Percentiles rank a stretch among this genome's conserved stretches.
phyloP scores from a whole-genome alignment of 1,284 basidiomycete species.

The Hortiboletus rubellus region DNA sequence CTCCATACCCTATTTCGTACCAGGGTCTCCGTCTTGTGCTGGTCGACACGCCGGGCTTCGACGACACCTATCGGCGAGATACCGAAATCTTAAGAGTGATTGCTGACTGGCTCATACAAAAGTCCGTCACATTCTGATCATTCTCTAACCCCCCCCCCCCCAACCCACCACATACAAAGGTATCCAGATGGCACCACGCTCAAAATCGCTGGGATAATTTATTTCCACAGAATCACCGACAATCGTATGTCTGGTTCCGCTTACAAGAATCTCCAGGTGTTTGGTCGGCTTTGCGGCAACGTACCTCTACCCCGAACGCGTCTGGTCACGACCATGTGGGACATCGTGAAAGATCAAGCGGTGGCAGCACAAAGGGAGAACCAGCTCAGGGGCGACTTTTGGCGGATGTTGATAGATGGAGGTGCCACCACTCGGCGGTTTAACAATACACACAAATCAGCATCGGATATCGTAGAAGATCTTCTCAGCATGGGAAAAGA shows the following conservation, averaged over 20 bases:
- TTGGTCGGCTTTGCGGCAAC: conserved; percentile 34
- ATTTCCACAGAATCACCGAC: conserved; percentile 52
- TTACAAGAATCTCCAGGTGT: conserved; percentile 45
- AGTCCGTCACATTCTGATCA: conserved; percentile 6
- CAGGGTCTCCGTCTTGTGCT: conserved; percentile 12
- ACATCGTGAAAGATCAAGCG: conserved; percentile 8
- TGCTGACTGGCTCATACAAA: conserved; percentile 28
- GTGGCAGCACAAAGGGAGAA: conserved; percentile 20
- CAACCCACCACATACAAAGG: conserved; percentile 2
- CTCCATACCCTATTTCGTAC: neutral
- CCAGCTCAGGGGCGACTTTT: conserved; percentile 29
- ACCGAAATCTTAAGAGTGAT: conserved; percentile 24
- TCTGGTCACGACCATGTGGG: conserved; percentile 44
- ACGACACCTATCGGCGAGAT: conserved; percentile 27
- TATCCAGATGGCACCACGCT: conserved; percentile 11
- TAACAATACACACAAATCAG: neutral
- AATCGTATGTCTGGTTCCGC: conserved; percentile 47
- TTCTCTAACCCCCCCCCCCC: too few species aligned
- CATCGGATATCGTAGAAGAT: conserved; percentile 5
- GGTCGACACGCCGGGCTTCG: conserved; percentile 33
- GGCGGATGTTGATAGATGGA: conserved; percentile 29
- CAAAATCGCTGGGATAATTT: conserved; percentile 44
- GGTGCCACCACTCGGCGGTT: conserved; percentile 30
- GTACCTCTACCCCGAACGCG: conserved; percentile 27
- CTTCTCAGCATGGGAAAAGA: neutral